These are phyloP conservation scores for Claviceps arundinis DNA, from an alignment of 2,329 filamentous ascomycete species.

Conservation along the genomic window DNA sequence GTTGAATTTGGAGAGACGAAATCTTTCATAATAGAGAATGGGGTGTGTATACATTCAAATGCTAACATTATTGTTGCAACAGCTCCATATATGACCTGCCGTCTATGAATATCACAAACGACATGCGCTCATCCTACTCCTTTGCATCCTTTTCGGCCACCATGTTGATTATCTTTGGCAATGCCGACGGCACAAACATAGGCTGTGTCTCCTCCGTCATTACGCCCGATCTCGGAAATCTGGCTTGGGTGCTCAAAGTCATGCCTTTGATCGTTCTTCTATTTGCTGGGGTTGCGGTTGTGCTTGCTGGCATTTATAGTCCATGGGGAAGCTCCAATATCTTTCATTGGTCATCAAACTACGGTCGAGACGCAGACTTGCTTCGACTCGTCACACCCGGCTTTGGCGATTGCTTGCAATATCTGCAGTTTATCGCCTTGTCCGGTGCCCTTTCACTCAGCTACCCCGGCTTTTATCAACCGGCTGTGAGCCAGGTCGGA, in stretches of 20 bases:
- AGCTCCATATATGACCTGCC: constrained; percentile 36
- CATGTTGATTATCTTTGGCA: constrained; percentile 63
- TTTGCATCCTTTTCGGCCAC: constrained; percentile 72
- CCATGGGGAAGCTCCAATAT: constrained; percentile 87
- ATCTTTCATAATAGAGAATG: not conserved
- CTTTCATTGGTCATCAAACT: constrained; percentile 97
- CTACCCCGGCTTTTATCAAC: constrained; percentile 92
- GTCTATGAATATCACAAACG: constrained; percentile 58
- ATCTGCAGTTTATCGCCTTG: constrained; percentile 83
- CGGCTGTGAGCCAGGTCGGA: constrained; percentile 70
- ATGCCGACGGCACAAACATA: constrained; percentile 47
- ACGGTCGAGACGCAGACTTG: constrained; percentile 84
- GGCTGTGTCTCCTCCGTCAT: constrained; percentile 73
- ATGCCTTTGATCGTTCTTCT: constrained; percentile 67
- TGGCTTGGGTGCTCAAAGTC: constrained; percentile 59
- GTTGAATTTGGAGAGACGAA: not conserved
- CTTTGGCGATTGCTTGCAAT: constrained; percentile 92
- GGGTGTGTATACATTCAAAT: not conserved
- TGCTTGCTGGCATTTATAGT: constrained; percentile 75
- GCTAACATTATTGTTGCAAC: not conserved
- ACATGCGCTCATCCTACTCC: constrained; percentile 70
- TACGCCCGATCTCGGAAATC: constrained; percentile 65
- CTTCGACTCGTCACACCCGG: constrained; percentile 87
- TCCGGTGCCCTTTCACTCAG: constrained; percentile 76
- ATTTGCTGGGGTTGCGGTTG: constrained; percentile 67